Evolutionary conservation across 75 land plant genomes (phyloP).

Genomic region (Chamaecyparis obtusa): DNA sequence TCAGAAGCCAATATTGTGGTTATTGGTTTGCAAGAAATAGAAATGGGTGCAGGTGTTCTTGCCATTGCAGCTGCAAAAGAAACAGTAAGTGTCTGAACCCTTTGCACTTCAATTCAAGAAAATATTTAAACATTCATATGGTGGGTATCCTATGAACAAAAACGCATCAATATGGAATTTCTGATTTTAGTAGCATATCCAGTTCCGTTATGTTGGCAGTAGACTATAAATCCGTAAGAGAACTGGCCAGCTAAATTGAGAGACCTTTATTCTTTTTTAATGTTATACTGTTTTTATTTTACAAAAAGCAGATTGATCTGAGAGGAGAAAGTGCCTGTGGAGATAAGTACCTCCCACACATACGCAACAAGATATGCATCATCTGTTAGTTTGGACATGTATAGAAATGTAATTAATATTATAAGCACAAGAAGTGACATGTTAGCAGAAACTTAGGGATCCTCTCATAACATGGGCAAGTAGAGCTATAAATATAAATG

Average conservation of each 20-base stretch:
- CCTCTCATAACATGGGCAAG: conserved; percentile 51
- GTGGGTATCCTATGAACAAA: neutral
- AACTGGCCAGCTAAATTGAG: neutral
- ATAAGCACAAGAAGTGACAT: conserved; percentile 22
- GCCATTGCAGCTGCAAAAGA: conserved; percentile 98
- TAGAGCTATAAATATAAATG: conserved; percentile 15
- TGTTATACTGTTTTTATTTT: neutral
- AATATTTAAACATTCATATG: neutral
- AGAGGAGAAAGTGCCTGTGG: neutral
- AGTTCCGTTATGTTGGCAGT: neutral
- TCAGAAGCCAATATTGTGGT: conserved; percentile 58
- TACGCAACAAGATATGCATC: neutral
- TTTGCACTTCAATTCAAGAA: neutral
- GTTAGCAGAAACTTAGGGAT: conserved; percentile 41
- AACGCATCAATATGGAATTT: neutral
- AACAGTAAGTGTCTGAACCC: conserved; percentile 57
- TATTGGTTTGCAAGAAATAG: conserved; percentile 95
- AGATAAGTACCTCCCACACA: neutral
- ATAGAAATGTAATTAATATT: neutral
- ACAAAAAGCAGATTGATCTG: neutral
- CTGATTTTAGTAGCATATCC: neutral
- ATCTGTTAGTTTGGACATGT: neutral
- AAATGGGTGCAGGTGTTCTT: conserved; percentile 97
- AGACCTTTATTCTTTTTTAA: neutral
- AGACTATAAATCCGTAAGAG: neutral